A percentile compares a stretch with the other conserved stretches of the same genome.
phyloP scores from a whole-genome alignment of 768 basidiomycete genomes.

The Auriscalpium microsporum region DNA sequence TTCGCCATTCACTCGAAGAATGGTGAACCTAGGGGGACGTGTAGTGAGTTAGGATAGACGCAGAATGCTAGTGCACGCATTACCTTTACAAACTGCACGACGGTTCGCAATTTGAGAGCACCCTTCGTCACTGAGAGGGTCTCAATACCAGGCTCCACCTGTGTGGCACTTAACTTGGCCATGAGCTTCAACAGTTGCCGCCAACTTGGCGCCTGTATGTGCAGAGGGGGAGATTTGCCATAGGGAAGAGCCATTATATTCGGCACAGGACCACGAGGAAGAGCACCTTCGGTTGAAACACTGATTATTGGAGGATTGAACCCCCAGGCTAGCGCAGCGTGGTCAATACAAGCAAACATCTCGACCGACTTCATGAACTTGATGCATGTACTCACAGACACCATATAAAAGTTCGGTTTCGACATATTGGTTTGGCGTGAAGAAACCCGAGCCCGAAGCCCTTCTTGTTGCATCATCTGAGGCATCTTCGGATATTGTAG shows the following conservation, averaged over 20 bases:
- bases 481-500: too few relatives aligned
- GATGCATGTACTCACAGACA: conserved; percentile 7
- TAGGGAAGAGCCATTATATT: conserved; percentile 69
- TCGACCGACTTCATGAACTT: neutral
- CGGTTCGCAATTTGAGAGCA: conserved; percentile 56
- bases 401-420: conserved; percentile 50
- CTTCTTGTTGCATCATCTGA: too few relatives aligned
- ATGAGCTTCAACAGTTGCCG: conserved; percentile 64
- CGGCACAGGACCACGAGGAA: conserved; percentile 41
- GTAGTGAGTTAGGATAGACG: conserved; percentile 2
- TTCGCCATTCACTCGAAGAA: conserved; percentile 56
- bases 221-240: conserved; percentile 56
- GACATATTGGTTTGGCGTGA: conserved; percentile 29
- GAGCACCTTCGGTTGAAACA: conserved; percentile 36
- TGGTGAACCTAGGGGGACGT: conserved; percentile 44
- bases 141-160: conserved; percentile 63
- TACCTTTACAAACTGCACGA: conserved; percentile 75
- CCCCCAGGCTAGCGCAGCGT: conserved; percentile 48
- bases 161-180: conserved; percentile 62
- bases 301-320: conserved; percentile 53
- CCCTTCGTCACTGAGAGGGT: conserved; percentile 49
- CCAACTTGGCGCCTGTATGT: conserved; percentile 71
- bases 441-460: neutral
- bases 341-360: neutral
- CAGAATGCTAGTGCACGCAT: neutral